Conservation (phyloP, 805 yeast species). For the Lipomyces yamanashiensis region DNA sequence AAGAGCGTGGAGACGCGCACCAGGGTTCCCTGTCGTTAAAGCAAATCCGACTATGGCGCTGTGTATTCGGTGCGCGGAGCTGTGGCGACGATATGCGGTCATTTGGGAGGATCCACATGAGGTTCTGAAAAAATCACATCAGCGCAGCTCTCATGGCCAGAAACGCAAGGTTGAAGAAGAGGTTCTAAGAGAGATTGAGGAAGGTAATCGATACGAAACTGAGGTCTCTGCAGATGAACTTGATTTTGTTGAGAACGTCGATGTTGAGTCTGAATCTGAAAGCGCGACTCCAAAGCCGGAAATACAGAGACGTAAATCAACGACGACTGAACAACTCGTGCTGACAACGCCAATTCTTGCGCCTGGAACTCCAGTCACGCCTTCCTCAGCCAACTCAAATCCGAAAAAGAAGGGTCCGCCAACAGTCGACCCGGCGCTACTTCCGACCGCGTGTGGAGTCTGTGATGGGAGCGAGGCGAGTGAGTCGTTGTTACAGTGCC, state of each 20-base stretch:
- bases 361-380: neutral
- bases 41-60: constrained; percentile 57
- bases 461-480: constrained; percentile 53
- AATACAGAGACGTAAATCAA: neutral
- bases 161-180: constrained; percentile 65
- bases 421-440: neutral
- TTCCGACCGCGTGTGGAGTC: constrained; percentile 55
- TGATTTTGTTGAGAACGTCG: neutral
- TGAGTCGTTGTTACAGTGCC: constrained; percentile 58
- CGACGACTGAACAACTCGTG: neutral
- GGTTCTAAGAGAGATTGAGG: constrained; percentile 52
- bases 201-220: constrained; percentile 42
- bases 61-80: constrained; percentile 82
- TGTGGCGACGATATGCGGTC: constrained; percentile 91
- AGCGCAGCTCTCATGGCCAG: constrained; percentile 55
- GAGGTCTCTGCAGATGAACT: constrained; percentile 1
- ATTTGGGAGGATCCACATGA: constrained; percentile 82
- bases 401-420: constrained; percentile 13
- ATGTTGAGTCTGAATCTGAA: constrained; percentile 15
- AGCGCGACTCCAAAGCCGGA: constrained; percentile 32
- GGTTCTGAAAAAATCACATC: constrained; percentile 54
- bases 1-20: constrained; percentile 69
- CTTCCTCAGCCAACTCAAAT: neutral
- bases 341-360: neutral
- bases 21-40: constrained; percentile 58